Evolutionary conservation across 2,329 filamentous ascomycete genomes (phyloP).

Genomic region (Phialophora verrucosa): DNA sequence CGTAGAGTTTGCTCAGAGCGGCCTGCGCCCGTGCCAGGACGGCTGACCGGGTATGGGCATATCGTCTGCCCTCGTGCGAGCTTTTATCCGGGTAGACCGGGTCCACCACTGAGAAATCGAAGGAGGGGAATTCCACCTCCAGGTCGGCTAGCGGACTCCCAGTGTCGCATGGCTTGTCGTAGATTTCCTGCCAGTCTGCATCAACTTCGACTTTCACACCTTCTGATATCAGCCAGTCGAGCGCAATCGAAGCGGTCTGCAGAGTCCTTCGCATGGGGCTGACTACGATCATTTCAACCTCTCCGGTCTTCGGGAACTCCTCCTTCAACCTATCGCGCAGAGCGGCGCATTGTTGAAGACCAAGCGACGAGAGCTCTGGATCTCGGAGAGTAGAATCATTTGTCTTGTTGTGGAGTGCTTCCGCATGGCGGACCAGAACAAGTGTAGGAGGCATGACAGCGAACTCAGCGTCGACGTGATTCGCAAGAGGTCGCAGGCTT

Average conservation of each 20-base stretch:
- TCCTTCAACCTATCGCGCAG: not conserved
- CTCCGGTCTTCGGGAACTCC: not conserved
- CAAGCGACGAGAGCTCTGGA: constrained; percentile 7
- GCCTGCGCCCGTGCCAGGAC: not conserved
- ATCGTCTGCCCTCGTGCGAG: not conserved
- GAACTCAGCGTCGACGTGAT: not conserved
- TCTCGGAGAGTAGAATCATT: not conserved
- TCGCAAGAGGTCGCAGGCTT: not conserved
- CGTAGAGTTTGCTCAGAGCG: constrained; percentile 1
- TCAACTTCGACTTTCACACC: constrained; percentile 4
- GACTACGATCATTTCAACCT: not conserved
- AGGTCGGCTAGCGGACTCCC: not conserved
- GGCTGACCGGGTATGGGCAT: not conserved
- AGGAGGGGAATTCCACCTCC: not conserved
- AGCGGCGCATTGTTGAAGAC: not conserved
- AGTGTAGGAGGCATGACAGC: constrained; percentile 2
- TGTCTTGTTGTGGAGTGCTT: constrained; percentile 4
- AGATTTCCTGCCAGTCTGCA: constrained; percentile 11
- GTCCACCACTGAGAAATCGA: constrained; percentile 5
- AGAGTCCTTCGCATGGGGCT: constrained; percentile 7
- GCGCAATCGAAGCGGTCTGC: constrained; percentile 1
- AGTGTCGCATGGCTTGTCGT: constrained; percentile 9
- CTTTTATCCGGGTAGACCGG: constrained; percentile 7
- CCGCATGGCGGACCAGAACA: constrained; percentile 6
- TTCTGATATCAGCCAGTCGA: constrained; percentile 7